phyloP scores from a whole-genome alignment of 768 basidiomycete genomes.

The Podaxis mareebaensis region DNA sequence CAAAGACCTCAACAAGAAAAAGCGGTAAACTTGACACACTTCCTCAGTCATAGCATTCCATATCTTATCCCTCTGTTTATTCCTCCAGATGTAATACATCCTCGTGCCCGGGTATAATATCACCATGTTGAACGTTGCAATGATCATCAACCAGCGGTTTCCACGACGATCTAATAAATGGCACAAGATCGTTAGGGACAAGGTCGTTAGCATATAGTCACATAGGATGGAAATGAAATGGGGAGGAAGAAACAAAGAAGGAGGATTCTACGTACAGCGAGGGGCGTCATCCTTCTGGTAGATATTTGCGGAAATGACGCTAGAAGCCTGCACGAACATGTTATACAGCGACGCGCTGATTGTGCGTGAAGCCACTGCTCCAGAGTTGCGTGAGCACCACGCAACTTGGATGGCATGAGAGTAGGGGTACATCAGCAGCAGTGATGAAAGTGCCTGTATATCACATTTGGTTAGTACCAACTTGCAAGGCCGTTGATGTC shows the following conservation, averaged over 20 bases:
- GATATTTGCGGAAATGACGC: constrained; percentile 52
- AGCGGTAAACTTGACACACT: constrained; percentile 26
- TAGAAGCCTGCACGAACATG: constrained; percentile 40
- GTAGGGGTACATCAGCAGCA: constrained; percentile 28
- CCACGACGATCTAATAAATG: constrained; percentile 54
- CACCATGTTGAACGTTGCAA: constrained; percentile 50
- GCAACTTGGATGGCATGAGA: constrained; percentile 55
- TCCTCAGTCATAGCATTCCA: constrained; percentile 60
- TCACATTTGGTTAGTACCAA: constrained; percentile 3
- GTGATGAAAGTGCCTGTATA: constrained; percentile 19
- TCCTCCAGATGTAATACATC: constrained; percentile 59
- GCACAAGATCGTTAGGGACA: background rate
- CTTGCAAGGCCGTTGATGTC: background rate
- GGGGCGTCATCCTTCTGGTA: constrained; percentile 61
- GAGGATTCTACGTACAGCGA: constrained; percentile 37
- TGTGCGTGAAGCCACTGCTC: constrained; percentile 58
- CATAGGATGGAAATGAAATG: background rate
- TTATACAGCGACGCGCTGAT: constrained; percentile 63
- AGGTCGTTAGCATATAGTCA: background rate
- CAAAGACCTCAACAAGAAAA: background rate
- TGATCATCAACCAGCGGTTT: constrained; percentile 54
- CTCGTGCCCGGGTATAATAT: constrained; percentile 57
- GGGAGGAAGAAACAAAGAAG: background rate
- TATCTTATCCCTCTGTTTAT: constrained; percentile 48
- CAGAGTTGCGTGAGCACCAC: constrained; percentile 63